Evolutionary conservation across 495 filamentous ascomycete genomes (phyloP), one percentile per base, ranked within the genome.

Genomic region (Neurospora sp.): DNA sequence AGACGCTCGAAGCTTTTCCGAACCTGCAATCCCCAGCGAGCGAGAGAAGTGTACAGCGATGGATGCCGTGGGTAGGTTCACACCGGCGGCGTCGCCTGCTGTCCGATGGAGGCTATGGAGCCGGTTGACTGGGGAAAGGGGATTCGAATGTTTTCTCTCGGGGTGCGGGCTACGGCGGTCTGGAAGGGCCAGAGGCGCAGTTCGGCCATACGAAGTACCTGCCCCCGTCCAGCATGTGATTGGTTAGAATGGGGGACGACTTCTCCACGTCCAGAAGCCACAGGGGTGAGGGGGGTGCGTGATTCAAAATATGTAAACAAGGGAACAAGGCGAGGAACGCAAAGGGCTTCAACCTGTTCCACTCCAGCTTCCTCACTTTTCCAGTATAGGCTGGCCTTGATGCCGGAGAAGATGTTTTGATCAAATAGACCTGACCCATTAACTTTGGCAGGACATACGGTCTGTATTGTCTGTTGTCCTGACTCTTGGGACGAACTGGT

Each of bases 301-400:
- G 71, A 73, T 78, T 76, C 78, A 78, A 76, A 79, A 79, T 70
- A 79, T 61, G 27, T 65, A 35, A 65, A 65, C 53, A 61, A 61
- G 53, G 27, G 47, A 79, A 80, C 78, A 78, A 76, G 73, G 68
- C 71, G 69, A 79, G 74, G 78, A 76, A 79, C 73, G 74, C 74
- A 76, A 41, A 69, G 35, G 18, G 20, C 69, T 41, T 65, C 27
- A 35, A 65, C 27, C 14, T 65, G 53, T 65, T 65, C 27, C 53
- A 65, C 53, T 35, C 35, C 53, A 35, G 53, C 53, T 31, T 35
- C 53, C 53, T 35, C 27, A 7, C 22, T 16, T 59, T 31, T 61
- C 47, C 47, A 59, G 45, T 59, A 61, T 61, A 31, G 47, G 27
- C 27, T 61, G 53, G 27, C 53, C 53, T 31, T 35, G 53, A 31